phyloP scores from a whole-genome alignment of 768 basidiomycete species.

The Boletus subcaerulescens region DNA sequence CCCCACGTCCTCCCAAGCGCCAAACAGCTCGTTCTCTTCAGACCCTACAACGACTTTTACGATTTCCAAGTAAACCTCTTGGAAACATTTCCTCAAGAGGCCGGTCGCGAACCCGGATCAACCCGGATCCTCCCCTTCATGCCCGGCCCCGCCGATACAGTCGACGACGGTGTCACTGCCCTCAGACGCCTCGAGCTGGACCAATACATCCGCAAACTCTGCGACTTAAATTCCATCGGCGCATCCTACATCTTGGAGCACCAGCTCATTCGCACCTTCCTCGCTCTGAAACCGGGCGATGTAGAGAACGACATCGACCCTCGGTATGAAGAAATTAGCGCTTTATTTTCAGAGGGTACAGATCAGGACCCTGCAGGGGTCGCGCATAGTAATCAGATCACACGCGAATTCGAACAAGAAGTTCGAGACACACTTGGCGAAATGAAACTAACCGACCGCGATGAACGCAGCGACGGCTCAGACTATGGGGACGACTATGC shows the following conservation, averaged over 20 bases:
- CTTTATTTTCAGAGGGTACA: conserved; percentile 39
- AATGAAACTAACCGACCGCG: conserved; percentile 46
- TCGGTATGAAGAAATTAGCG: conserved; percentile 55
- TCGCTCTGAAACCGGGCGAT: conserved; percentile 84
- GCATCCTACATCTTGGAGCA: conserved; percentile 82
- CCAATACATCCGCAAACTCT: conserved; percentile 80
- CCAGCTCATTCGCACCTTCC: conserved; percentile 75
- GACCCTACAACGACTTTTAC: conserved; percentile 97
- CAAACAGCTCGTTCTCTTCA: conserved; percentile 83
- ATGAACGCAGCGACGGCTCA: conserved; percentile 58
- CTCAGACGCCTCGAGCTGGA: conserved; percentile 81
- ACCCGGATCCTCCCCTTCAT: conserved; percentile 89
- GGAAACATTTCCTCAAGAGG: conserved; percentile 85
- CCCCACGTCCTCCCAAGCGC: conserved; percentile 58
- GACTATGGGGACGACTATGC: conserved; percentile 56
- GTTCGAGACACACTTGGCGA: conserved; percentile 50
- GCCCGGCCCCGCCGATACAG: conserved; percentile 88
- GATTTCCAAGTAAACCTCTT: conserved; percentile 92
- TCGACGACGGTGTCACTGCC: conserved; percentile 81
- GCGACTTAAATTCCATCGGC: conserved; percentile 61
- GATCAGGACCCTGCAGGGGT: conserved; percentile 38
- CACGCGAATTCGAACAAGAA: conserved; percentile 39
- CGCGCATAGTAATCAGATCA: conserved; percentile 22
- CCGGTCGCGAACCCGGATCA: conserved; percentile 67
- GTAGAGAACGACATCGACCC: conserved; percentile 66